Evolutionary conservation across 805 yeast species (phyloP), one percentile per base, ranked within the genome.

Genomic region (Saccharomyces eubayanus): DNA sequence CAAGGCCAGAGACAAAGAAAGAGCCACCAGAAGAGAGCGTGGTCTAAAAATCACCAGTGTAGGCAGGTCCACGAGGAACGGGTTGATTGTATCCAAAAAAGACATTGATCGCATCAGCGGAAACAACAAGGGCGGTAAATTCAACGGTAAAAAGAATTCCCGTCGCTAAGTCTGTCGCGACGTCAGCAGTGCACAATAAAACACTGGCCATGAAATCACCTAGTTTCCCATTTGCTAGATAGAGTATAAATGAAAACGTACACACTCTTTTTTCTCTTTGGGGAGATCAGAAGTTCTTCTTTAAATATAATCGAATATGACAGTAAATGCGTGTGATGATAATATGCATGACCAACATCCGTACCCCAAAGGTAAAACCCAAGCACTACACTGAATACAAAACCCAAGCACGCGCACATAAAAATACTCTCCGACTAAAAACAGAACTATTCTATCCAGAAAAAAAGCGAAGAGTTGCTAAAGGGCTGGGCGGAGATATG

Each of bases 1-100:
- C 40, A 87, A 84, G 52, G 71, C 71, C 48, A 75, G 72, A 72
- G 79, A 52, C 65, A 65, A 74, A 63, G 70, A 66, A 31, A 68
- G 75, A 50, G 63, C 49, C 20, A 72, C 73, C 28, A 63, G 69
- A 51, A 77, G 96, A 65, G 86, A 87, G 60, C 78, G 88, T 57
- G 98, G 97, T 3, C 76, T 92, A 59, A 81, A 84, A 68, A 84
- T 92, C 56, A 76, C 84, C 58, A 77, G 83, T 31, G 81, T 90
- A 36, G 97, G 97, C 20, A 80, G 75, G 65, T 79, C 82, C 29
- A 89, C 96, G 0, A 74, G 85, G 57, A 85, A 88, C 59, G 97
- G 97, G 2, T 72, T 91, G 57, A 77, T 83, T 16, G 78, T 90
- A 24, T 80, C 89, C 12, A 80, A 81, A 57, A 71, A 69, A 16